Evolutionary conservation across 2,329 filamentous ascomycete genomes (phyloP).

Genomic region (Dactylellina drechsleri): DNA sequence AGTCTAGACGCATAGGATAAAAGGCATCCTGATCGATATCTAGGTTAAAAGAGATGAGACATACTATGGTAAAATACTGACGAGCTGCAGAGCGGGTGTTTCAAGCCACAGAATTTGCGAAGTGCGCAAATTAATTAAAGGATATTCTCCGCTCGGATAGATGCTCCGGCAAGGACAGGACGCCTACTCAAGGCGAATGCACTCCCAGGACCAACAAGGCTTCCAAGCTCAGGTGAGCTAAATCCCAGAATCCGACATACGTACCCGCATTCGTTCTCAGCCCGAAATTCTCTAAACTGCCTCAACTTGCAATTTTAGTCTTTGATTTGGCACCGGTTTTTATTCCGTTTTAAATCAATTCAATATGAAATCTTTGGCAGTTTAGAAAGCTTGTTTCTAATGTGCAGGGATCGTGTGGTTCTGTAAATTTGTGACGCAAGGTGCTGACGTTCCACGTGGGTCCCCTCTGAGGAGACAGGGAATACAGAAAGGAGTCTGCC

Average conservation of each 20-base stretch:
- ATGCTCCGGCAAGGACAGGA: slow-evolving; percentile 40
- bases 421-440: background rate
- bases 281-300: too few species aligned
- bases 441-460: slow-evolving; percentile 24
- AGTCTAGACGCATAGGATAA: background rate
- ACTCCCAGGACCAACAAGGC: too few species aligned
- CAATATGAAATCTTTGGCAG: background rate
- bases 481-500: too few species aligned
- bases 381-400: slow-evolving; percentile 15
- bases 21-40: background rate
- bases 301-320: background rate
- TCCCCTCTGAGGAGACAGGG: too few species aligned
- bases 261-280: background rate
- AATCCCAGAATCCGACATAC: background rate
- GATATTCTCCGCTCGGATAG: slow-evolving; percentile 47
- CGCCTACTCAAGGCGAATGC: background rate
- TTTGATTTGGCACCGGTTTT: background rate
- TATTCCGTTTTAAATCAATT: background rate
- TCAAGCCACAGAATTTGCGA: slow-evolving; percentile 37
- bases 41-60: background rate
- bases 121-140: slow-evolving; percentile 39
- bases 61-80: background rate
- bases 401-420: background rate
- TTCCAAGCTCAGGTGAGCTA: background rate
- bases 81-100: slow-evolving; percentile 13